Percentiles rank a stretch among this genome's conserved stretches.
These are phyloP conservation scores for Nemania diffusa DNA, from an alignment of 2,329 filamentous ascomycete species.

Conservation along the genomic window DNA sequence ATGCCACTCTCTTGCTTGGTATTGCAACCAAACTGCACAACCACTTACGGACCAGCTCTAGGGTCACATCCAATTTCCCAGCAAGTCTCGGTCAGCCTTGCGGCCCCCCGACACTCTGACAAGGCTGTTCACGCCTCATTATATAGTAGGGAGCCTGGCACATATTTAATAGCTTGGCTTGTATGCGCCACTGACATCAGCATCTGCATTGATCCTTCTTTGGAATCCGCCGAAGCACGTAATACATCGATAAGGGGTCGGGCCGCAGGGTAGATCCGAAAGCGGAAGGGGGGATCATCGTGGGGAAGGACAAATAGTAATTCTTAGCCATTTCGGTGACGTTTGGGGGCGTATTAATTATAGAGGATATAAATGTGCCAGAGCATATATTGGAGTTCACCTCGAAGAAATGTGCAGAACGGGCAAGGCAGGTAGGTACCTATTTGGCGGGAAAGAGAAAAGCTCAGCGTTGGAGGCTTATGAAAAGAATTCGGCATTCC, in stretches of 20 bases:
- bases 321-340: conserved; percentile 3
- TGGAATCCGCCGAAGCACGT: conserved; percentile 21
- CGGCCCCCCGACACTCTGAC: conserved; percentile 2
- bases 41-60: conserved; percentile 26
- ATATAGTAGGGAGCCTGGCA: conserved; percentile 1
- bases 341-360: not conserved
- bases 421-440: too few relatives aligned
- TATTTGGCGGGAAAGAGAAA: conserved; percentile 16
- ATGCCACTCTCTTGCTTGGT: conserved; percentile 15
- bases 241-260: conserved; percentile 29
- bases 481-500: conserved; percentile 13
- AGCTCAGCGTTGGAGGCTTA: conserved; percentile 2
- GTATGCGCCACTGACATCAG: conserved; percentile 36
- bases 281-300: conserved; percentile 34
- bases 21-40: conserved; percentile 30
- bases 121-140: conserved; percentile 34
- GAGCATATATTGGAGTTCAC: conserved; percentile 19
- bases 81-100: conserved; percentile 35
- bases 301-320: conserved; percentile 11
- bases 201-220: conserved; percentile 17
- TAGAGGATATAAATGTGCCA: conserved; percentile 3
- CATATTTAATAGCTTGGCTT: conserved; percentile 5
- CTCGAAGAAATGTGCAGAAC: conserved; percentile 17
- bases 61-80: conserved; percentile 30
- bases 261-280: conserved; percentile 41